Evolutionary conservation across 495 filamentous ascomycete genomes (phyloP).

Genomic region (Aeminium ludgeri): DNA sequence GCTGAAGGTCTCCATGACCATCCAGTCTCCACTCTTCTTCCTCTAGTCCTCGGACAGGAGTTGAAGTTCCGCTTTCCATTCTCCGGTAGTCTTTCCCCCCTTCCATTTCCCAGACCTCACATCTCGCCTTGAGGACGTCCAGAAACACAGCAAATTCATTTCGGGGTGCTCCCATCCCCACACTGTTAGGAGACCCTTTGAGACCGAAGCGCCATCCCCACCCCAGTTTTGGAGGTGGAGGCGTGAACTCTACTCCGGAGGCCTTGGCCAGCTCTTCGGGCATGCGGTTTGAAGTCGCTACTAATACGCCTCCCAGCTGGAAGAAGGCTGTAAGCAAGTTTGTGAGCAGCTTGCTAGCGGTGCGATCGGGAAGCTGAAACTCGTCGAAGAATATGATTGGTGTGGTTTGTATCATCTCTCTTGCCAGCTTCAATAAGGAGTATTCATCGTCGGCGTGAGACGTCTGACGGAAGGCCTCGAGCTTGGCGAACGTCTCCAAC

Average conservation of each 20-base stretch:
- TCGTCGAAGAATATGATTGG: constrained; percentile 60
- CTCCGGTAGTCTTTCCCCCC: constrained; percentile 49
- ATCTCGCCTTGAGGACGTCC: constrained; percentile 47
- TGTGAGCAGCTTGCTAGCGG: constrained; percentile 50
- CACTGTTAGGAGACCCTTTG: constrained; percentile 19
- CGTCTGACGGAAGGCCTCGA: constrained; percentile 39
- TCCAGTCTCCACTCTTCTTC: constrained; percentile 10
- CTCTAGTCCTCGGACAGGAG: not conserved
- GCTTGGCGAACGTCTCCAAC: constrained; percentile 44
- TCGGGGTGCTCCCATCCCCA: constrained; percentile 30
- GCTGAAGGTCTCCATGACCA: constrained; percentile 12
- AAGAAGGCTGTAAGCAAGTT: constrained; percentile 58
- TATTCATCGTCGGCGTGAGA: constrained; percentile 33
- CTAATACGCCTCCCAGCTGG: constrained; percentile 52
- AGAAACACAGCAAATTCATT: constrained; percentile 52
- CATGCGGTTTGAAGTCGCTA: constrained; percentile 59
- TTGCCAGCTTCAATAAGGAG: constrained; percentile 46
- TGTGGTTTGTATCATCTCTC: constrained; percentile 46
- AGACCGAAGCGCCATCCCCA: constrained; percentile 29
- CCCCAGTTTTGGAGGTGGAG: constrained; percentile 29
- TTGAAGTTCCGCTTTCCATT: constrained; percentile 6
- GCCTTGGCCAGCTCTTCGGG: constrained; percentile 56
- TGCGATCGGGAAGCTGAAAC: constrained; percentile 56
- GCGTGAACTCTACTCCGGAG: constrained; percentile 40
- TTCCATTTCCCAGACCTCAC: constrained; percentile 58